These are phyloP conservation scores for Debaryomyces prosopidis DNA, from an alignment of 805 yeast species.

Conservation along the genomic window DNA sequence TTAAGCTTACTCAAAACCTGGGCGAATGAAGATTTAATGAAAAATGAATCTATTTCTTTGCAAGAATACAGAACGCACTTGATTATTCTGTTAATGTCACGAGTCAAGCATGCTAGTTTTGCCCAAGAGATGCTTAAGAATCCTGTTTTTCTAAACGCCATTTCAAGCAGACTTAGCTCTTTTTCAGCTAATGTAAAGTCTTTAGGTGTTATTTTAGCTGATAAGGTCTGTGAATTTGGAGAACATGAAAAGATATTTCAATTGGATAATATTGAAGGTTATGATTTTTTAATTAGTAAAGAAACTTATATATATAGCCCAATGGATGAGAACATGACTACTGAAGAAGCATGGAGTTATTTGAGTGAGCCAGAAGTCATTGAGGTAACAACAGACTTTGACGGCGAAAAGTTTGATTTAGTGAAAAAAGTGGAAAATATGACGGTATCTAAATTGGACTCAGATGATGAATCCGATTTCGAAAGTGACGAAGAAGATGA, in stretches of 20 bases:
- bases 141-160: constrained; percentile 44
- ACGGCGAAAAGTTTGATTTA: constrained; percentile 7
- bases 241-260: constrained; percentile 32
- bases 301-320: background rate
- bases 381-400: constrained; percentile 19
- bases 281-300: constrained; percentile 9
- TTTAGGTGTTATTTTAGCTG: constrained; percentile 61
- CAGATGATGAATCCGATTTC: constrained; percentile 17
- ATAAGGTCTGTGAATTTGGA: constrained; percentile 38
- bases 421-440: background rate
- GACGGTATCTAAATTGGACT: constrained; percentile 9
- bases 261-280: constrained; percentile 30
- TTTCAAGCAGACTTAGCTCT: constrained; percentile 58
- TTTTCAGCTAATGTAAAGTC: constrained; percentile 45
- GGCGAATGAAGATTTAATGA: constrained; percentile 33
- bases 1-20: constrained; percentile 13
- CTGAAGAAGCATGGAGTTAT: constrained; percentile 21
- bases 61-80: constrained; percentile 54
- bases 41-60: constrained; percentile 34
- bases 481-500: constrained; percentile 53
- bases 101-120: constrained; percentile 15
- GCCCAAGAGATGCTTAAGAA: constrained; percentile 33
- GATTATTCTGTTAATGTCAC: constrained; percentile 37
- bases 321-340: background rate
- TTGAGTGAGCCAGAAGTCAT: constrained; percentile 14